These are phyloP conservation scores for Leccinellum albellum DNA, from an alignment of 768 basidiomycete species.

Conservation along the genomic window DNA sequence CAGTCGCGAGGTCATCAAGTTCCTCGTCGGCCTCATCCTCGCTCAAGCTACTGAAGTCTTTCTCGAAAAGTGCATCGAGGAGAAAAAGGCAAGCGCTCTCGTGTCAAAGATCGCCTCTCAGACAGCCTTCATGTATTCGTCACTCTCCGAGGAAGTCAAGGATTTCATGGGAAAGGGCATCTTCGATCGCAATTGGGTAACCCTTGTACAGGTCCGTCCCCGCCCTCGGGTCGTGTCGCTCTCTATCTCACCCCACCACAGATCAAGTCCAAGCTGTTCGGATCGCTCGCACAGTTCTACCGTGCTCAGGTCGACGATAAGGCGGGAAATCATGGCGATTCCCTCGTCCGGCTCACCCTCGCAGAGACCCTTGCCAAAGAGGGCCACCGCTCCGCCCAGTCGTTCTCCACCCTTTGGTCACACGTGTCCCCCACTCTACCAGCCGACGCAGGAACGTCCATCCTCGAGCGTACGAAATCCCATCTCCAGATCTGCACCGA, in stretches of 20 bases:
- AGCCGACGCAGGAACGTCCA: conserved; percentile 75
- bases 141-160: conserved; percentile 87
- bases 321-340: conserved; percentile 80
- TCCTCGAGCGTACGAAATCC: conserved; percentile 79
- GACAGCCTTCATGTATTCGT: conserved; percentile 74
- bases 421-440: conserved; percentile 80
- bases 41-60: conserved; percentile 97
- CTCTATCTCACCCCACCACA: conserved; percentile 29
- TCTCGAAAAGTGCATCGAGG: conserved; percentile 89
- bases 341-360: conserved; percentile 71
- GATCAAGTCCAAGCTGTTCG: conserved; percentile 91
- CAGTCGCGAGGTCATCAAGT: conserved; percentile 90
- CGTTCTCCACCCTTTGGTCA: conserved; percentile 70
- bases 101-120: conserved; percentile 84
- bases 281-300: conserved; percentile 82
- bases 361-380: conserved; percentile 84
- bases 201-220: conserved; percentile 65
- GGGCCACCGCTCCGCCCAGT: conserved; percentile 61
- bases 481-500: conserved; percentile 77
- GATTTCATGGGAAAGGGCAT: conserved; percentile 97
- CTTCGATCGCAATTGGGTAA: conserved; percentile 92
- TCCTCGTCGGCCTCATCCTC: conserved; percentile 80
- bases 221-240: background rate
- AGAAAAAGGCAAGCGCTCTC: conserved; percentile 80
- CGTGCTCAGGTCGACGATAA: conserved; percentile 75